Base-by-base conservation (phyloP, 768 basidiomycete species). In the Suillus placidus region DNA sequence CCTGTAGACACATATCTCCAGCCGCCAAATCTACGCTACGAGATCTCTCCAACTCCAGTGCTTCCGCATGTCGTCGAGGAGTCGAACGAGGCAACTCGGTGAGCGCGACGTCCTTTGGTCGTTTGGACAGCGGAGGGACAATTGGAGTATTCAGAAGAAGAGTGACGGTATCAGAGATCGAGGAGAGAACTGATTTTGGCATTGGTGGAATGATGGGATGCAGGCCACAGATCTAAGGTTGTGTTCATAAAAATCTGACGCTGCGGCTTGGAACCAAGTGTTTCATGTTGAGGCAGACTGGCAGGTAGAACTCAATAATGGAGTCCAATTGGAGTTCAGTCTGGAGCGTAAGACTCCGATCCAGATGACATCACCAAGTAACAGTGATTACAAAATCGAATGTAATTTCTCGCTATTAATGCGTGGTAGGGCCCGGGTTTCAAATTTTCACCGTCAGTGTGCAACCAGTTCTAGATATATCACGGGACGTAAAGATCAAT, bases 101-200 rank as follows among this genome's bases (percentile, higher is more conserved):
- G 35, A 77, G 71, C 3, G 67, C 62, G 6, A 77, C 65, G 12
- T 69, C 67, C 6, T 26, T 58, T 3, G n/a, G 18, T 18, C 32
- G 20, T 42, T 54, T 54, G 65, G 42, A 0, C 5, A 13, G 49
- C 14, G 67, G 58, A 34, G 70, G 66, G 40, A 56, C 64, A 42
- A 75, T 70, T 4, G 74, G 74, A 8, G 74, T 75, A 34, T 67
- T 72, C 26, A 74, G 62, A 52, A 77, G 62, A 14, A 74, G 38
- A 12, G 23, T 37, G 12, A 72, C 5, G 4, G 65, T 72, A 16
- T 68, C 66, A 1, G 64, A 47, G 26, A 77, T 14, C 1, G 69
- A 72, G 43, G 70, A 63, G 6, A 71, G 32, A 61, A 68, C 67
- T 4, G 58, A 60, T 60, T 60, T 60, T 32, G 40, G 16, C 58